Conservation (phyloP, 208 protist genomes). For the Acanthamoeba lenticulata region DNA sequence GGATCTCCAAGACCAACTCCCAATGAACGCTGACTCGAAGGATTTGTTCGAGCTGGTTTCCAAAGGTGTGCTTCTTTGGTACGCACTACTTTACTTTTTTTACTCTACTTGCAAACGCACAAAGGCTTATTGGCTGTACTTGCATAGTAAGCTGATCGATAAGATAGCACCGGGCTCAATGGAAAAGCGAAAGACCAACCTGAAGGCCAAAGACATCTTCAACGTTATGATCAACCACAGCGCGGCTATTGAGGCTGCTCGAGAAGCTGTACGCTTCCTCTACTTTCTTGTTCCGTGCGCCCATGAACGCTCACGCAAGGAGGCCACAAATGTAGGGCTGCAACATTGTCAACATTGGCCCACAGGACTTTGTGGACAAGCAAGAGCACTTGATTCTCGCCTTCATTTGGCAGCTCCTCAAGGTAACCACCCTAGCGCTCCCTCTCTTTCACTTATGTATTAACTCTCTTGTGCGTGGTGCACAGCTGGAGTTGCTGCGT, state of each 20-base stretch:
- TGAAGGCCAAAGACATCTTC: conserved; percentile 10
- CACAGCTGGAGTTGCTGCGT: not conserved
- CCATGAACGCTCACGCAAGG: not conserved
- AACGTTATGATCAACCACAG: conserved; percentile 28
- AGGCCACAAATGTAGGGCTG: not conserved
- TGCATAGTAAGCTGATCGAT: not conserved
- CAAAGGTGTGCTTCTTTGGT: conserved; percentile 44
- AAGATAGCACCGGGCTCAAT: not conserved
- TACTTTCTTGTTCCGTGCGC: not conserved
- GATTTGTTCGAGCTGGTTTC: conserved; percentile 35
- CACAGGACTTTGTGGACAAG: conserved; percentile 49
- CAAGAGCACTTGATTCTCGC: conserved; percentile 38
- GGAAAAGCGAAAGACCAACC: conserved; percentile 18
- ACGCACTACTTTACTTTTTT: not conserved
- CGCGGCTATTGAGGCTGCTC: not conserved
- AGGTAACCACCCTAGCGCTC: not conserved
- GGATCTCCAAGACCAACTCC: conserved; percentile 9
- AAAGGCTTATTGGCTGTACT: not conserved
- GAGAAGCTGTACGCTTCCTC: not conserved
- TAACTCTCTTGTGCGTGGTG: not conserved
- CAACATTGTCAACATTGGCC: conserved; percentile 43
- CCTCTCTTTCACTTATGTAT: not conserved
- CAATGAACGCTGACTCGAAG: not conserved
- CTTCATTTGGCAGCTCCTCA: conserved; percentile 43
- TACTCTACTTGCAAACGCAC: not conserved